Percentiles rank a stretch among this genome's conserved stretches.
phyloP scores from a whole-genome alignment of 306 rosid species.

The Adenanthera pavonina region DNA sequence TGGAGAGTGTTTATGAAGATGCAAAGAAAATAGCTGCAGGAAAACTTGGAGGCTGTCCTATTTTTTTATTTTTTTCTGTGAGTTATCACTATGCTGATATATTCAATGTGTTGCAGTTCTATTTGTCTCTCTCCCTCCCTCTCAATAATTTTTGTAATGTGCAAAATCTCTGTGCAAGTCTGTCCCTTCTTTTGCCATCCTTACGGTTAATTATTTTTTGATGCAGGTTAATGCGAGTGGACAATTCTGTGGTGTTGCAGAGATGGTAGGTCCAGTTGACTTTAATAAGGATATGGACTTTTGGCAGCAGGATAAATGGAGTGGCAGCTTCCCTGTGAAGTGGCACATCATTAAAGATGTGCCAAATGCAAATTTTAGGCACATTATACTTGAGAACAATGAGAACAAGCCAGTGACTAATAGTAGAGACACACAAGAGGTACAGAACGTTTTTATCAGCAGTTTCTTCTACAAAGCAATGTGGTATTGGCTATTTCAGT shows the following conservation, averaged over 20 bases:
- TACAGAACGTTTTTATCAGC: slow-evolving; percentile 33
- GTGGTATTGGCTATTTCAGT: background rate
- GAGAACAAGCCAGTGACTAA: slow-evolving; percentile 98
- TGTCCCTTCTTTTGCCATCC: slow-evolving; percentile 5
- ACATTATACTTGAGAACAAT: slow-evolving; percentile 86
- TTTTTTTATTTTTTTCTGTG: slow-evolving; percentile 84
- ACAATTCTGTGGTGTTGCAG: slow-evolving; percentile 91
- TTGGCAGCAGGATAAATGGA: slow-evolving; percentile 99
- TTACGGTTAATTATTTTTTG: slow-evolving; percentile 15
- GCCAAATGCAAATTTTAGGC: slow-evolving; percentile 78
- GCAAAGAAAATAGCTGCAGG: slow-evolving; percentile 66
- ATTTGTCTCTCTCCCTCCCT: background rate
- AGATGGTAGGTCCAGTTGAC: slow-evolving; percentile 86
- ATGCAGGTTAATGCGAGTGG: slow-evolving; percentile 94
- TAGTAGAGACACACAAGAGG: slow-evolving; percentile 98
- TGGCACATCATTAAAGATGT: slow-evolving; percentile 95
- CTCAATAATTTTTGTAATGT: background rate
- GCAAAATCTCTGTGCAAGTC: slow-evolving; percentile 4
- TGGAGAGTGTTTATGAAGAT: slow-evolving; percentile 74
- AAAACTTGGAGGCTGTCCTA: slow-evolving; percentile 72
- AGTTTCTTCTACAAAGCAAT: background rate
- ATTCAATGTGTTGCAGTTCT: background rate
- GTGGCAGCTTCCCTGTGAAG: slow-evolving; percentile 92
- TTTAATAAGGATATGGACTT: slow-evolving; percentile 88
- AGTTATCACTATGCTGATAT: slow-evolving; percentile 38